Evolutionary conservation across 1,139 yeast species (phyloP), one percentile per base, ranked within the genome.

Genomic region (Kodamaea arcana): DNA sequence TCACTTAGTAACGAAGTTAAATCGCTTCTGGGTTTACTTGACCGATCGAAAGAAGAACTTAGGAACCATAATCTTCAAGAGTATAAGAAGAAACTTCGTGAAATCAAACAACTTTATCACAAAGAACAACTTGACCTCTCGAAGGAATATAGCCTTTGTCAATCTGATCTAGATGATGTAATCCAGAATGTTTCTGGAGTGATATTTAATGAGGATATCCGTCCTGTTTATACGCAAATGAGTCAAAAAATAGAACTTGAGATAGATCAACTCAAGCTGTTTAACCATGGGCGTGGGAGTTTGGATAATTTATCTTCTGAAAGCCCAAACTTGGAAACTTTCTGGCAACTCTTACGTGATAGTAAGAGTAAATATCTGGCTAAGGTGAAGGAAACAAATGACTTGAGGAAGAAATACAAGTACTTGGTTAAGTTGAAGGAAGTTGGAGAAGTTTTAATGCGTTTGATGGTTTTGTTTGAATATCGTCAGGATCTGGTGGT

Each of bases 391-490:
- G 37, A 41, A 15, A 20, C 43, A 16, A 40, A 37, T 24, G 45
- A 39, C 5, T 18, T 18, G 22, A 9, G 33, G 20, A 39, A 39
- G 33, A 47, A 45, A 31, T 35, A 39, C 31, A 38, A 35, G 31
- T 24, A 31, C 7, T 41, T 47, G 35, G 24, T 25, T 16, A 42
- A 43, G 32, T 31, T 46, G 30, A 31, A 38, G 30, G 20, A 33
- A 23, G 31, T 44, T n/a, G 45, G 44, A 21, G 33, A 38, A 21
- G 27, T 46, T 26, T 32, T 39, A 30, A 16, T 32, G 7, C 30
- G 39, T 21, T 34, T 46, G 34, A 41, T 32, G 24, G 21, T 24
- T 7, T 30, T 47, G 3, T 42, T 42, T 15, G 51, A 47, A 38
- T 38, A 36, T 13, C 42, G 40, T 22, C 49, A 43, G 28, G 50